phyloP scores from a whole-genome alignment of 345 rosid genomes.

The Salix brachista region DNA sequence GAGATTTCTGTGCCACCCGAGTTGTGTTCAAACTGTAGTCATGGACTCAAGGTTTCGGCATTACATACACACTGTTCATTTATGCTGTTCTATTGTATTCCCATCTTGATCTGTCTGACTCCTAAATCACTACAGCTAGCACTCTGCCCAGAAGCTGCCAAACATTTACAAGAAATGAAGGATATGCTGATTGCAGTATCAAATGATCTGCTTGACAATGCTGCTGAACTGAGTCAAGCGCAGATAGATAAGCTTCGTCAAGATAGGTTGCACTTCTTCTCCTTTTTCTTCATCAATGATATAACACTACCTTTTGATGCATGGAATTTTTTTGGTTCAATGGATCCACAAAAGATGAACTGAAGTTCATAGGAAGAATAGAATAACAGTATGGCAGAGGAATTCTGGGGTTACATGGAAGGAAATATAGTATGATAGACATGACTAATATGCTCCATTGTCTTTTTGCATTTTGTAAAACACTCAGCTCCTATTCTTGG shows the following conservation, averaged over 20 bases:
- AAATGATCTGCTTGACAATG: conserved; percentile 89
- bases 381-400: conserved; percentile 3
- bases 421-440: not conserved
- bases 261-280: conserved; percentile 56
- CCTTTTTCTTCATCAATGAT: conserved; percentile 4
- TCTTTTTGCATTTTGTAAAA: not conserved
- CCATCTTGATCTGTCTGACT: conserved; percentile 24
- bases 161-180: conserved; percentile 83
- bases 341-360: too few relatives aligned
- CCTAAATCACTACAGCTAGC: conserved; percentile 62
- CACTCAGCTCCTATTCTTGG: conserved; percentile 1
- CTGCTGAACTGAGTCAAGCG: conserved; percentile 47
- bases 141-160: conserved; percentile 66
- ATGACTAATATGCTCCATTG: not conserved
- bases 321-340: too few relatives aligned
- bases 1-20: conserved; percentile 57
- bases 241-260: conserved; percentile 77
- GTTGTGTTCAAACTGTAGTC: conserved; percentile 65
- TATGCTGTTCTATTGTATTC: conserved; percentile 14
- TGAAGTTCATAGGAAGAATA: not conserved
- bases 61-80: conserved; percentile 6
- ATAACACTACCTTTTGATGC: not conserved
- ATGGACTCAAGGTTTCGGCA: conserved; percentile 58
- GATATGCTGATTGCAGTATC: conserved; percentile 74
- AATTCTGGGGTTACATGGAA: not conserved